These are phyloP conservation scores for Syzygium malaccense DNA, from an alignment of 441 rosid species.

Conservation along the genomic window DNA sequence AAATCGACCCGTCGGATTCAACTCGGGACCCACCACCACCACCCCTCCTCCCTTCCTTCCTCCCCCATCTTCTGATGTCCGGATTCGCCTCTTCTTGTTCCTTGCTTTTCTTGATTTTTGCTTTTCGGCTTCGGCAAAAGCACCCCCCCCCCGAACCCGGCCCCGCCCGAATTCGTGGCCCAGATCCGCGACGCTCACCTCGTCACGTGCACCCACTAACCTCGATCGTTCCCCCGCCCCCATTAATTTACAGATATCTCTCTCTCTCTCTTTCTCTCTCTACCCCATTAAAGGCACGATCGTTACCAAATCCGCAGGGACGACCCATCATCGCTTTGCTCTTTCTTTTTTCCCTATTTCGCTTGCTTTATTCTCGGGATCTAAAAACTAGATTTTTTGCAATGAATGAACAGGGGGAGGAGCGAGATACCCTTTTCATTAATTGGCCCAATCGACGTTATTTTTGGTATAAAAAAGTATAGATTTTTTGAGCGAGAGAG, in stretches of 20 bases:
- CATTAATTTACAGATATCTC: not conserved
- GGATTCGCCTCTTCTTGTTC: slow-evolving; percentile 2
- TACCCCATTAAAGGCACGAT: not conserved
- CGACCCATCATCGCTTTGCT: not conserved
- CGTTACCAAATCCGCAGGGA: not conserved
- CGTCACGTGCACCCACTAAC: slow-evolving; percentile 45
- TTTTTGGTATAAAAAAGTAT: not conserved
- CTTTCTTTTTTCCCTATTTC: not conserved
- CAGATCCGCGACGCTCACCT: slow-evolving; percentile 38
- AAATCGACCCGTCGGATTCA: slow-evolving; percentile 14
- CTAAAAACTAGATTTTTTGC: not conserved
- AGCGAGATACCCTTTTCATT: not conserved
- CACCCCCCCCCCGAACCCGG: not conserved
- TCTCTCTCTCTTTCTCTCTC: not conserved
- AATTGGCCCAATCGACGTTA: not conserved
- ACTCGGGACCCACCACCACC: not conserved
- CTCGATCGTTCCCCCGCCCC: not conserved
- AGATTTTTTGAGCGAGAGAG: not conserved
- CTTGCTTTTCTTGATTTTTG: slow-evolving; percentile 18
- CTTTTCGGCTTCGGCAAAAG: slow-evolving; percentile 17
- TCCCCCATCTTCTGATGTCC: slow-evolving; percentile 12
- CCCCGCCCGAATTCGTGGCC: slow-evolving; percentile 46
- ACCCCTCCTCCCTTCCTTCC: not conserved
- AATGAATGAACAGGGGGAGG: not conserved
- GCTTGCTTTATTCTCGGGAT: not conserved